Evolutionary conservation across 345 rosid species (phyloP).

Genomic region (Eucalyptus marginata): DNA sequence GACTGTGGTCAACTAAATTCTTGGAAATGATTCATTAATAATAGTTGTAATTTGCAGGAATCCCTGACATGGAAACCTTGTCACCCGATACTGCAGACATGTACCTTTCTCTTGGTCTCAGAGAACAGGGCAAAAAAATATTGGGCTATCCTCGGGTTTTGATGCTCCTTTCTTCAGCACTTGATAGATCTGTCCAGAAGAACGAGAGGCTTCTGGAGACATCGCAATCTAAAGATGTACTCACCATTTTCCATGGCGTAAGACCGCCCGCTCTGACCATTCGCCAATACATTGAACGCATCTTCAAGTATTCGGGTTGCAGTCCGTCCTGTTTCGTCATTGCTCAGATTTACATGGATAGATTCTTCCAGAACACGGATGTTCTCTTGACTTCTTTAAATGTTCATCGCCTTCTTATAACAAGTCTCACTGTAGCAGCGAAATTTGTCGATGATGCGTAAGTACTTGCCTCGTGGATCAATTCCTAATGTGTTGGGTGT

Average conservation of each 20-base stretch:
- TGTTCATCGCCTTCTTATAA: constrained; percentile 79
- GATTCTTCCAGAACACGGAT: constrained; percentile 35
- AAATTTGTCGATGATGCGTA: constrained; percentile 83
- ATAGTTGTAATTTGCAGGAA: constrained; percentile 8
- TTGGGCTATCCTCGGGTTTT: constrained; percentile 32
- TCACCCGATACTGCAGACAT: constrained; percentile 19
- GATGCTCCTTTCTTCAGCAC: constrained; percentile 45
- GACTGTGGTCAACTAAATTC: neutral
- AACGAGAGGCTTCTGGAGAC: constrained; percentile 27
- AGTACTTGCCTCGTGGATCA: neutral
- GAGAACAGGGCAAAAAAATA: constrained; percentile 26
- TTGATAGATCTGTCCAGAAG: constrained; percentile 43
- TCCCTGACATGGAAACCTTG: constrained; percentile 29
- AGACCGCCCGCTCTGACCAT: constrained; percentile 56
- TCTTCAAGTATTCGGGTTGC: constrained; percentile 76
- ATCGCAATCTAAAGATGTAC: constrained; percentile 6
- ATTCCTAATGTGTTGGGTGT: neutral
- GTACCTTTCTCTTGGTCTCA: constrained; percentile 47
- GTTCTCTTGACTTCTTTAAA: constrained; percentile 53
- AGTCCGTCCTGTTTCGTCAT: constrained; percentile 89
- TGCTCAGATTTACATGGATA: constrained; percentile 64
- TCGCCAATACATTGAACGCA: constrained; percentile 59
- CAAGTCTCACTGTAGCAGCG: constrained; percentile 75
- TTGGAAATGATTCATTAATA: neutral
- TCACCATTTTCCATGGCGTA: constrained; percentile 53